phyloP scores from a whole-genome alignment of 148 eudicot genomes.

The Camellia granthamiana region DNA sequence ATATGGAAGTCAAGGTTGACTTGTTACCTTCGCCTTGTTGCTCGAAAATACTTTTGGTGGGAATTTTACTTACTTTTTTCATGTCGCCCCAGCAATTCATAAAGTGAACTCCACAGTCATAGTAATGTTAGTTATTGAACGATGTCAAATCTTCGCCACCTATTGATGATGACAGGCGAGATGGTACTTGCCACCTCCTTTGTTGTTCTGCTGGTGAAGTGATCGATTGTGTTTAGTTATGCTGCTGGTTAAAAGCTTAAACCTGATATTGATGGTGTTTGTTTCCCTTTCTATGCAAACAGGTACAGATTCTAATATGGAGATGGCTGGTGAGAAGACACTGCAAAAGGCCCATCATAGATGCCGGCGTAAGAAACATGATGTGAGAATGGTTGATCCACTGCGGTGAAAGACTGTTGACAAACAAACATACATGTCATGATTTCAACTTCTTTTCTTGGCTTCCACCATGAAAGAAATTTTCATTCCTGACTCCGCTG shows the following conservation, averaged over 20 bases:
- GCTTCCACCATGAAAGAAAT: too few species aligned
- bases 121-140: neutral
- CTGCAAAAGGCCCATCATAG: constrained; percentile 74
- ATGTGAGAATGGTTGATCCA: constrained; percentile 55
- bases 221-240: neutral
- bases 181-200: neutral
- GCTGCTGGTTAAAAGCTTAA: too few species aligned
- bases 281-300: neutral
- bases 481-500: too few species aligned
- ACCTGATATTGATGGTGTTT: neutral
- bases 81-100: neutral
- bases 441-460: too few species aligned
- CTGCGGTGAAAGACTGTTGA: constrained; percentile 19
- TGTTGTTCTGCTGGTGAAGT: neutral
- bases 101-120: neutral
- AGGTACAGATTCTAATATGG: constrained; percentile 38
- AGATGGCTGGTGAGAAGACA: constrained; percentile 63
- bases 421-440: neutral
- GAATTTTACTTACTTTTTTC: neutral
- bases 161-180: neutral
- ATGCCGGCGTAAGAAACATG: constrained; percentile 74
- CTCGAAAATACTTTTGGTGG: neutral
- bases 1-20: neutral
- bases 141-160: neutral
- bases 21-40: neutral